phyloP scores from a whole-genome alignment of 108 stramenopile genomes.

The Nannochloropsis gaditana region DNA sequence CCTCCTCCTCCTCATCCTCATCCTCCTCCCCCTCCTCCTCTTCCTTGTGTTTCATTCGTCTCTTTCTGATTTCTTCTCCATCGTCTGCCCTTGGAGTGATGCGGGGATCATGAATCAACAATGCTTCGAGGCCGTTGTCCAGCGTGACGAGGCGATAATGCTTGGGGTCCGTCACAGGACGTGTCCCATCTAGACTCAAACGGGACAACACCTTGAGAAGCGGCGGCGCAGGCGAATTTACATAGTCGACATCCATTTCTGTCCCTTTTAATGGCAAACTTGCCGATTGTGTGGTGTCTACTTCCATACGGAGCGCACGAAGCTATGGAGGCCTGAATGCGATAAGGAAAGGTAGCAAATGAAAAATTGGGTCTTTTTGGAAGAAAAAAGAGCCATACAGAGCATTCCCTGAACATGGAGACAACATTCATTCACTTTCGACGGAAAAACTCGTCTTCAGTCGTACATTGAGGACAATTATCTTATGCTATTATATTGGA shows the following conservation, averaged over 20 bases:
- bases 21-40: not conserved
- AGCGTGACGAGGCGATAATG: conserved; percentile 38
- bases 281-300: too few relatives aligned
- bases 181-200: conserved; percentile 30
- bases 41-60: not conserved
- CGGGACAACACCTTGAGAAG: conserved; percentile 15
- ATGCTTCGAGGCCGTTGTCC: conserved; percentile 36
- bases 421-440: too few relatives aligned
- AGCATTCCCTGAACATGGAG: too few relatives aligned
- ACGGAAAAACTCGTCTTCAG: too few relatives aligned
- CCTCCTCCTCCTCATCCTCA: not conserved
- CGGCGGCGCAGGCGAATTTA: not conserved
- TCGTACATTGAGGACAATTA: too few relatives aligned
- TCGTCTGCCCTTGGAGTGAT: not conserved
- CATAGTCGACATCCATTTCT: not conserved
- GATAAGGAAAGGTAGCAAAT: too few relatives aligned
- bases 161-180: conserved; percentile 46
- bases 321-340: too few relatives aligned
- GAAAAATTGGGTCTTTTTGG: too few relatives aligned
- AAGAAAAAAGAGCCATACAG: too few relatives aligned
- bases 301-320: too few relatives aligned
- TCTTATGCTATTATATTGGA: too few relatives aligned
- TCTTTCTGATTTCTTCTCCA: not conserved
- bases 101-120: conserved; percentile 41
- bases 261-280: not conserved